Percentiles rank a stretch among this genome's conserved stretches.
phyloP scores from a whole-genome alignment of 1,284 basidiomycete species.

The Moesziomyces antarcticus region DNA sequence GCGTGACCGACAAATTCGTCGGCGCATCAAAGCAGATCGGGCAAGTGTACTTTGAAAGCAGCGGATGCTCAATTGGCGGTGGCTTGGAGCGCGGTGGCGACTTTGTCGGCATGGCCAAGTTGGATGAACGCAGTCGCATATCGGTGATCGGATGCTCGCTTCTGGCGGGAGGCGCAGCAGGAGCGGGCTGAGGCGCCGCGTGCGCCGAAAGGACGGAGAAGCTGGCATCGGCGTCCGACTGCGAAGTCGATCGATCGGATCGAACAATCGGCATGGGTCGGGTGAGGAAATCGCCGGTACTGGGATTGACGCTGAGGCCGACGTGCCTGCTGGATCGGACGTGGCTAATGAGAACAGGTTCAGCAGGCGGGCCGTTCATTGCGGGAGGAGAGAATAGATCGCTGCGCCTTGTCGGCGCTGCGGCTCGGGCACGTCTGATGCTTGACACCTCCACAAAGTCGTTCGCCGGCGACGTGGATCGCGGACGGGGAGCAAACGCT shows the following conservation, averaged over 20 bases:
- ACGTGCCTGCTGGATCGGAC: constrained; percentile 2
- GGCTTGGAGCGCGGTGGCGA: constrained; percentile 47
- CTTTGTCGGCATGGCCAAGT: constrained; percentile 30
- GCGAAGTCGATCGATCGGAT: constrained; percentile 7
- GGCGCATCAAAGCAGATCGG: constrained; percentile 63
- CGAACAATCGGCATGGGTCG: constrained; percentile 34
- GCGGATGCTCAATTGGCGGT: constrained; percentile 43
- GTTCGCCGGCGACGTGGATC: not conserved
- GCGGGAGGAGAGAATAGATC: constrained; percentile 32
- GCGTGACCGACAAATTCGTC: constrained; percentile 43
- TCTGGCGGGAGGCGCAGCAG: constrained; percentile 3
- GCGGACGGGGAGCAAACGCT: not conserved
- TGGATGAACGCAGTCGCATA: constrained; percentile 24
- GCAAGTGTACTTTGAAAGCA: constrained; percentile 56
- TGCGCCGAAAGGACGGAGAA: constrained; percentile 22
- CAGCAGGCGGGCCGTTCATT: constrained; percentile 3
- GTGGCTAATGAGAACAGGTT: constrained; percentile 9
- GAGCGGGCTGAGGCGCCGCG: constrained; percentile 2
- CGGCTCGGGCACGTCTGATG: constrained; percentile 10
- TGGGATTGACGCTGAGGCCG: constrained; percentile 32
- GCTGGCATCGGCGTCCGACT: constrained; percentile 19
- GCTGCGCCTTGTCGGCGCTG: constrained; percentile 1
- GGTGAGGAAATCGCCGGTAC: constrained; percentile 30
- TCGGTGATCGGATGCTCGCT: constrained; percentile 42
- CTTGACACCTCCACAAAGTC: constrained; percentile 31